These are phyloP conservation scores for Ceratocystis papillata DNA, from an alignment of 2,329 filamentous ascomycete species.

Conservation along the genomic window DNA sequence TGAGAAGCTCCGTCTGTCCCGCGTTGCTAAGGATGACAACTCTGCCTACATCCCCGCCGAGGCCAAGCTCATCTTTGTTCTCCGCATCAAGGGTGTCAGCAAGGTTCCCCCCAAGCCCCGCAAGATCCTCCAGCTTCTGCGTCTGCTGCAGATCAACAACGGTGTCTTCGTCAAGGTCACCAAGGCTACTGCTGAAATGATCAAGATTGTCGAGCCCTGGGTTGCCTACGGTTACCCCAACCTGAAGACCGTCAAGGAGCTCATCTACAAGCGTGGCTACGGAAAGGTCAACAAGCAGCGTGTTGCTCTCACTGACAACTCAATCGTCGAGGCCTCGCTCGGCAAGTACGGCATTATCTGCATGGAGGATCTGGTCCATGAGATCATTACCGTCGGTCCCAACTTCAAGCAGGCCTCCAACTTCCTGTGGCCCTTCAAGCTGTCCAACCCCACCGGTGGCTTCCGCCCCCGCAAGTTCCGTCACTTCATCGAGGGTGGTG, in stretches of 20 bases:
- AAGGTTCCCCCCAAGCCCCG: slow-evolving; percentile 99
- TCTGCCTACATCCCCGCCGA: slow-evolving; percentile 91
- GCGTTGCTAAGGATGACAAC: slow-evolving; percentile 82
- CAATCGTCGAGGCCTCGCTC: slow-evolving; percentile 91
- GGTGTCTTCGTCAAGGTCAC: slow-evolving; percentile 95
- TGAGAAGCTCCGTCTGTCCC: slow-evolving; percentile 90
- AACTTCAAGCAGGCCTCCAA: slow-evolving; percentile 99
- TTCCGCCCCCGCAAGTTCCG: slow-evolving; percentile 97
- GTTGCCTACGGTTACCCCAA: slow-evolving; percentile 99
- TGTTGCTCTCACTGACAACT: slow-evolving; percentile 90
- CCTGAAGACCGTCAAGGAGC: slow-evolving; percentile 97
- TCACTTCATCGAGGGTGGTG: slow-evolving; percentile 98
- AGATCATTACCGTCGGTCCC: slow-evolving; percentile 96
- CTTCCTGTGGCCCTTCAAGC: slow-evolving; percentile 99
- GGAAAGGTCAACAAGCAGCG: slow-evolving; percentile 99
- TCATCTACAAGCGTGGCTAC: slow-evolving; percentile 99
- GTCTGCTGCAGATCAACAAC: slow-evolving; percentile 99
- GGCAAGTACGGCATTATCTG: slow-evolving; percentile 99
- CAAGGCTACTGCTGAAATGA: slow-evolving; percentile 96
- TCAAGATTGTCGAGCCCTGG: slow-evolving; percentile 97
- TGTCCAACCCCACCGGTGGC: slow-evolving; percentile 93
- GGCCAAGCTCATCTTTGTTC: slow-evolving; percentile 91
- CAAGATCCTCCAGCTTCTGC: slow-evolving; percentile 99
- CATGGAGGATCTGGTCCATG: slow-evolving; percentile 98
- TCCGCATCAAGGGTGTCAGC: slow-evolving; percentile 99